Evolutionary conservation across 2,329 filamentous ascomycete species (phyloP), one percentile per base, ranked within the genome.

Genomic region (Delphinella strobiligena): DNA sequence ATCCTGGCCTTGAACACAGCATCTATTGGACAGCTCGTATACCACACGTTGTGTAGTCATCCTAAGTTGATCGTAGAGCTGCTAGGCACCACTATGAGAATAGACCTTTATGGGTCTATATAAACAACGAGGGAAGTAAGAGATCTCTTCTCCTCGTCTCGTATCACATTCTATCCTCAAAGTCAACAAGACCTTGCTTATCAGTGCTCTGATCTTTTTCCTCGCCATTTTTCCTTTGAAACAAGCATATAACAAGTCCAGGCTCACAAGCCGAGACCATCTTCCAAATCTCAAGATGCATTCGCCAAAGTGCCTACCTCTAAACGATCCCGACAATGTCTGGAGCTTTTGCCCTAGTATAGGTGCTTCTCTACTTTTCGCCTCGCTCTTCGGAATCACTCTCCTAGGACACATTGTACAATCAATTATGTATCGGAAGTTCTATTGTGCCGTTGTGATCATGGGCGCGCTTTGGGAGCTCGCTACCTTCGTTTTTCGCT

Each of bases 391-490:
- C 31, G 40, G 29, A 11, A 27, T 42, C 11, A 40, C 38, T 10
- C 45, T 34, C 12, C 33, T 45, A 18, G 37, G 22, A 46, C 14
- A 46, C 10, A 18, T 36, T 15, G 7, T 34, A 12, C 48, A 50
- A 31, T 38, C 37, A 17, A 27, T 43, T 36, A 35, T 39, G 27
- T 56, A 61, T 47, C 54, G 51, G 16, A 62, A 65, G 41, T 43
- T 45, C 12, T 64, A 65, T 44, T 61, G 54, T 30, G 65, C 60
- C 61, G 61, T 67, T 3, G 58, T 71, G 8, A 58, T 67, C 31
- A 62, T 68, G 54, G 66, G 60, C 7, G 48, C 49, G 3, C 18
- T 48, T 1, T 69, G 65, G 64, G 65, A 71, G 47, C 49, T 59
- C n/a, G 48, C 51, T 1, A 56, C 58, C 8, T 70, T 64, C 46